Conservation (phyloP, 768 basidiomycete species). For the Tulasnella sp. region DNA sequence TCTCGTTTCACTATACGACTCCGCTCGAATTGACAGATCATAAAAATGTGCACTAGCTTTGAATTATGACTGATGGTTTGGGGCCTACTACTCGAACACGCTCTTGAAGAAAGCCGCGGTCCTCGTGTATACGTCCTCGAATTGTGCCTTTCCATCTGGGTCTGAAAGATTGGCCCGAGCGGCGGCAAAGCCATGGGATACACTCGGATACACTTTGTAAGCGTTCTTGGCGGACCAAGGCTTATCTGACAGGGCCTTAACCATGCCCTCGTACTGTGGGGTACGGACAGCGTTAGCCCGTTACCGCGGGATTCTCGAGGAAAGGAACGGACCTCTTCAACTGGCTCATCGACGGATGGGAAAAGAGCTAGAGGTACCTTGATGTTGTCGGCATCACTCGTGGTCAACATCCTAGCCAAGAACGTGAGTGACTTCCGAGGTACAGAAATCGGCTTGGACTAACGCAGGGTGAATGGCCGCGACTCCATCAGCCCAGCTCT, state of each 20-base stretch:
- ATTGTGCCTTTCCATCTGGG: background rate
- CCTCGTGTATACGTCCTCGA: slow-evolving; percentile 7
- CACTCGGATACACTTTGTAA: background rate
- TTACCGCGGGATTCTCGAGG: background rate
- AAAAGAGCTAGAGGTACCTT: slow-evolving; percentile 45
- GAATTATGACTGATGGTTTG: background rate
- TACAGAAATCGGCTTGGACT: slow-evolving; percentile 18
- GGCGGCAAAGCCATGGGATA: slow-evolving; percentile 6
- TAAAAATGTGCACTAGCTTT: background rate
- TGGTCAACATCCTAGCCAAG: slow-evolving; percentile 38
- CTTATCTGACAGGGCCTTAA: background rate
- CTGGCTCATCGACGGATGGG: slow-evolving; percentile 46
- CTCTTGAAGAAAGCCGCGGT: background rate
- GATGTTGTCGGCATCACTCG: slow-evolving; percentile 38
- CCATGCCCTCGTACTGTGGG: background rate
- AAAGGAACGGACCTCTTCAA: slow-evolving; percentile 36
- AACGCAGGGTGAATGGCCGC: slow-evolving; percentile 50
- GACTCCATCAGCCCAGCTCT: slow-evolving; percentile 31
- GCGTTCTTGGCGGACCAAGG: slow-evolving; percentile 8
- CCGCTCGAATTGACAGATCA: background rate
- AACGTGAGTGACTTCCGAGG: background rate
- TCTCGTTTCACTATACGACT: background rate
- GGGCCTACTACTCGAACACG: background rate
- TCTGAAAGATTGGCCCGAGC: slow-evolving; percentile 1
- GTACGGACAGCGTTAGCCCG: background rate